Evolutionary conservation across 2,329 filamentous ascomycete genomes (phyloP), one percentile per base, ranked within the genome.

Genomic region (Sporothrix mexicana): DNA sequence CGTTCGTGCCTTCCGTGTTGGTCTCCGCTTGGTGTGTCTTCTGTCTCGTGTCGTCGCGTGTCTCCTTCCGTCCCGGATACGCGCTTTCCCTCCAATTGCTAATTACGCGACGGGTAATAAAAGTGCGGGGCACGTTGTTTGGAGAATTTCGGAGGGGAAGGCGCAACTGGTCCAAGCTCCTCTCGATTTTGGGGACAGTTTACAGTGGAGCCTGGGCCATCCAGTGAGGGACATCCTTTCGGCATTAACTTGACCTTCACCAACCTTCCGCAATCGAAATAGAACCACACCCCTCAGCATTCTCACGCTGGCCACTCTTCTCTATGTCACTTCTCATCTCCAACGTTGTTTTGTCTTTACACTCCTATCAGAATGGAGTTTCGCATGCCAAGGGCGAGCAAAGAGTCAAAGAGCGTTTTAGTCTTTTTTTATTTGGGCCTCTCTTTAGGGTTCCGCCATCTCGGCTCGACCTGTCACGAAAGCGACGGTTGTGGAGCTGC

Each of bases 391-490:
- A 6, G 9, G 4, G 12, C n/a, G n/a, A 55, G 15, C 7, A 55
- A 10, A 17, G 15, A 51, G 47, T 51, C 2, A 36, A 36, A 6
- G 30, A 36, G 30, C 30, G 7, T 36, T 36, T 36, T 36, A 36
- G 30, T 36, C 30, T 36, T 7, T 36, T 36, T 36, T 36, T 36
- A 6, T 36, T 36, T 36, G 30, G 30, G 30, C 30, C 5, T 36
- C 12, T 15, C 47, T 17, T 15, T 51, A 51, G 20, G 41, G 17
- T 8, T 43, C 43, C 23, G 47, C 45, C 13, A 7, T n/a, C 47
- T 68, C 64, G 64, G 64, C 47, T 53, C 64, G 45, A 53, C 45
- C 64, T 68, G 64, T 53, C 25, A 68, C 64, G 64, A 68, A 53
- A 51, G 64, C 45, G 47, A 53, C 45, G 61, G 41, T 8, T 30